A percentile compares a stretch with the other conserved stretches of the same genome.
Conservation (phyloP, 2,329 filamentous ascomycete genomes). For the Tothia fuscella region DNA sequence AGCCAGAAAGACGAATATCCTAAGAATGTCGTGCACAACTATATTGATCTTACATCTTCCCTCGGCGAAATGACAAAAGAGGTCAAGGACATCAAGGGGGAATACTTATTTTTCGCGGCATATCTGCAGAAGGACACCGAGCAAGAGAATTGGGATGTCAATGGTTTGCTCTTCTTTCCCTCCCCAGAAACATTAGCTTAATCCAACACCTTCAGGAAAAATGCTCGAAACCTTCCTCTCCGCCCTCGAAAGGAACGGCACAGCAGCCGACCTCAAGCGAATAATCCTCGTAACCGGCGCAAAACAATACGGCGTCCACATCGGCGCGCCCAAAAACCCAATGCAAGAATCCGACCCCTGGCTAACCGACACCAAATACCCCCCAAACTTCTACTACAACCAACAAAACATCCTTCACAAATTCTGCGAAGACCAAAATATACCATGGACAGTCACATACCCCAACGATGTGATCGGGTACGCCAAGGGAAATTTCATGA, state of each 20-base stretch:
- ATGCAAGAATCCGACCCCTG: constrained; percentile 36
- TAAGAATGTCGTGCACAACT: constrained; percentile 26
- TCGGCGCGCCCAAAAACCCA: constrained; percentile 36
- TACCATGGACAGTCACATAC: constrained; percentile 33
- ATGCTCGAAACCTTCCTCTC: constrained; percentile 39
- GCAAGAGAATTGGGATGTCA: constrained; percentile 26
- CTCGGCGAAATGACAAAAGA: constrained; percentile 26
- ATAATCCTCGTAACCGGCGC: constrained; percentile 37
- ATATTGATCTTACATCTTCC: constrained; percentile 26
- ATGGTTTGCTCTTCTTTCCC: constrained; percentile 15
- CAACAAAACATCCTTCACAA: constrained; percentile 35
- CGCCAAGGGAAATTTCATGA: constrained; percentile 28
- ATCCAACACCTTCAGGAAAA: constrained; percentile 17
- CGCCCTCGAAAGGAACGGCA: constrained; percentile 32
- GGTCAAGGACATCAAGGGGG: constrained; percentile 24
- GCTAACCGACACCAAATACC: constrained; percentile 23
- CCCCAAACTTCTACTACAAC: constrained; percentile 41
- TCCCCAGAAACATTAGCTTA: not conserved
- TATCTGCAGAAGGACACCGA: constrained; percentile 29
- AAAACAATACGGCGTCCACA: constrained; percentile 44
- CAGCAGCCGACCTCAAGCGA: constrained; percentile 31
- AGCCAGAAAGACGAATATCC: constrained; percentile 26
- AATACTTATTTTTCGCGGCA: constrained; percentile 33
- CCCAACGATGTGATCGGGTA: constrained; percentile 35
- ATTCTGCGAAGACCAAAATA: constrained; percentile 19